Conservation (phyloP, 1,284 basidiomycete genomes). For the Pseudomicrostroma phylloplanum region DNA sequence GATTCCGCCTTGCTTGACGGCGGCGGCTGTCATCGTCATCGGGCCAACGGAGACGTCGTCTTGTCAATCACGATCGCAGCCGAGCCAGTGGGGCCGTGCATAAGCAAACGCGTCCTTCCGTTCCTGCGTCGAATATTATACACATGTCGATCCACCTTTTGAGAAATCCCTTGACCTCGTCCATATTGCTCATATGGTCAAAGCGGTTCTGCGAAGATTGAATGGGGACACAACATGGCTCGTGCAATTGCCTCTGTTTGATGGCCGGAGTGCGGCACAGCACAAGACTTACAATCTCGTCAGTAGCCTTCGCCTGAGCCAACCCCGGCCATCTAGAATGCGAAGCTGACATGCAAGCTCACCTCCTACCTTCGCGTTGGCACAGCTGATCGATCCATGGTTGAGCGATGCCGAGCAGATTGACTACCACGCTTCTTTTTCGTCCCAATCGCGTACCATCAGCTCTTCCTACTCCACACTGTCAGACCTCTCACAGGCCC, state of each 20-base stretch:
- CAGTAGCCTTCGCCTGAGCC: slow-evolving; percentile 2
- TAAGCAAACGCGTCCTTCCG: too few relatives aligned
- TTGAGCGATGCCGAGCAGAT: slow-evolving; percentile 12
- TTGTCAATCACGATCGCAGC: too few relatives aligned
- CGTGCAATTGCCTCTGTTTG: slow-evolving; percentile 7
- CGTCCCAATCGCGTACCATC: slow-evolving; percentile 8
- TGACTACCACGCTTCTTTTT: slow-evolving; percentile 13
- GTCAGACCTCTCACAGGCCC: background rate
- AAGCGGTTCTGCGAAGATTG: slow-evolving; percentile 8
- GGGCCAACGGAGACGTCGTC: too few relatives aligned
- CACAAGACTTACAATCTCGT: slow-evolving; percentile 10
- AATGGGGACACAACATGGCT: slow-evolving; percentile 17
- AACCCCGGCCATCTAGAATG: background rate
- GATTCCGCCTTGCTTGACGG: too few relatives aligned
- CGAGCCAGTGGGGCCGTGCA: too few relatives aligned
- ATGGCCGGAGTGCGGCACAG: background rate
- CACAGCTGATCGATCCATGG: slow-evolving; percentile 17
- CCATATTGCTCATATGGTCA: too few relatives aligned
- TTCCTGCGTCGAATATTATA: too few relatives aligned
- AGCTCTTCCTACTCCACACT: background rate
- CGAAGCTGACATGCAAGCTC: background rate
- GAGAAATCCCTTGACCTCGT: too few relatives aligned
- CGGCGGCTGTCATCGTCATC: too few relatives aligned
- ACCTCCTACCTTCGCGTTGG: background rate
- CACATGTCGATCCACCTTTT: too few relatives aligned